Base-by-base conservation (phyloP, 768 basidiomycete genomes). In the Pleurotus pulmonarius region DNA sequence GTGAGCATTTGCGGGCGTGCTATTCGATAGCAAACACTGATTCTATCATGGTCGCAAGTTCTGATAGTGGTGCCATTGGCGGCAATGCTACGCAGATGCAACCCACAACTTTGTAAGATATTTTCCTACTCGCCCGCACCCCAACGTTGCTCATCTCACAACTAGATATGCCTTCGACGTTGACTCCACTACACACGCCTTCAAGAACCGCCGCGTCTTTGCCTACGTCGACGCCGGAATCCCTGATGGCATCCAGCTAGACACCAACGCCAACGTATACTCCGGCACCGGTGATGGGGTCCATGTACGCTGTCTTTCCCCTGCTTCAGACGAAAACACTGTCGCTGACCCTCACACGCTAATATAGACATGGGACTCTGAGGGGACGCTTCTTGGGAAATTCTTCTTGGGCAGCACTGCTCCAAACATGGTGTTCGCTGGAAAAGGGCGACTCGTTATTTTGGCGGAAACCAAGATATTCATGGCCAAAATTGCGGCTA, bases 191-290 rank as follows among this genome's bases (percentile, higher is more conserved):
- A 81, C 80, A 0, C 76, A 82, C 38, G 67, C 73, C 4, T 85
- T 89, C 64, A 64, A 46, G 44, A 83, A 88, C 63, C 78, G 86
- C 22, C 79, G 86, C 4, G 75, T 88, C 12, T 87, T 90, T 60
- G 86, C 87, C 0, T 88, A 82, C 60, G 63, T 71, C 6, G 88
- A 89, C 57, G 74, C 84, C 18, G 88, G 87, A 0, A 69, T 83
- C 26, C 81, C 87, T 3, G 87, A 90, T 58, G 88, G 88, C 9
- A 67, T 89, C 9, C 82, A 86, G 61, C 73, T 86, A 1, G 88
- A 91, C 62, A 70, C 70, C 3, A 64, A 75, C 0, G 86, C 85
- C 0, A 88, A 90, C 59, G 80, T 90, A 0, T 90, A 83, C 63
- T 72, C 83, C 0, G 84, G 83, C 1, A 81, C 80, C 56, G 86